phyloP scores from a whole-genome alignment of 169 alveolate genomes.

The Babesia bigemina region DNA sequence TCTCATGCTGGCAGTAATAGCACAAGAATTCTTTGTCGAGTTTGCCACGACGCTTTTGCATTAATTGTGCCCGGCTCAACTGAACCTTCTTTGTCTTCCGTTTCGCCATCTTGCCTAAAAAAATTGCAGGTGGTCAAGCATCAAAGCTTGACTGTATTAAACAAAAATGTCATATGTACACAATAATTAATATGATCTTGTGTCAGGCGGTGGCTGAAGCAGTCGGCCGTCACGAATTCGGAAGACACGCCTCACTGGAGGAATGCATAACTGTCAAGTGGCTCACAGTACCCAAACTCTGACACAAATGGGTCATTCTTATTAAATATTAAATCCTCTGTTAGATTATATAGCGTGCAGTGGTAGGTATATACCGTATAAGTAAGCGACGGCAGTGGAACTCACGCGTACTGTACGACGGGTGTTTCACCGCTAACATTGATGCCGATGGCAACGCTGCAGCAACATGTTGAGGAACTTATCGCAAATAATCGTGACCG shows the following conservation, averaged over 20 bases:
- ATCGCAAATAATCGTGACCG: slow-evolving; percentile 21
- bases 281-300: no score
- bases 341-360: no score
- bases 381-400: no score
- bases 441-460: slow-evolving; percentile 23
- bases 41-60: slow-evolving; percentile 72
- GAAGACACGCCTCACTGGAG: neutral
- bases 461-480: slow-evolving; percentile 44
- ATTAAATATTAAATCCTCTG: no score
- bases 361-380: no score
- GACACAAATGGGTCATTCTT: no score
- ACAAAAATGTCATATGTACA: no score
- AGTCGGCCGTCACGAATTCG: neutral
- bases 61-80: slow-evolving; percentile 48
- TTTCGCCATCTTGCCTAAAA: slow-evolving; percentile 28
- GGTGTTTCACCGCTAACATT: no score
- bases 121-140: neutral
- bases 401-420: no score
- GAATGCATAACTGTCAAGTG: neutral
- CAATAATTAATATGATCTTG: no score
- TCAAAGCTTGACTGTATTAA: neutral
- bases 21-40: slow-evolving; percentile 92
- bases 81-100: slow-evolving; percentile 61
- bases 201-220: neutral
- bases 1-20: slow-evolving; percentile 91